Evolutionary conservation across 2,329 filamentous ascomycete genomes (phyloP).

Genomic region (Xylariaceae sp.): DNA sequence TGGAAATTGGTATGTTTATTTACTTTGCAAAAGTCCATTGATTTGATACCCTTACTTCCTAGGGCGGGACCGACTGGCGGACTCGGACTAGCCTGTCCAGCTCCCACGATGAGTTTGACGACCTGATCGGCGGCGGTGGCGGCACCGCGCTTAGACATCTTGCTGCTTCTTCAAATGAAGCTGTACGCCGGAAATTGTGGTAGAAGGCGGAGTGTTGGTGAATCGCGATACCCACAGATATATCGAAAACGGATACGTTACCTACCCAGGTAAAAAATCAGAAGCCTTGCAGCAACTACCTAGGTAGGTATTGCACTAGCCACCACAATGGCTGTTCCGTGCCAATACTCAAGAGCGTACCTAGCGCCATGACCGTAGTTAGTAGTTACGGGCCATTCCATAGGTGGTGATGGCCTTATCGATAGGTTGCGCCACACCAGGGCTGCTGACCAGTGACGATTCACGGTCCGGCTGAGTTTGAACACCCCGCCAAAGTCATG

Average conservation of each 20-base stretch:
- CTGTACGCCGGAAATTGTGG: neutral
- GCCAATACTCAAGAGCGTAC: neutral
- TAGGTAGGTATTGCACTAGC: constrained; percentile 6
- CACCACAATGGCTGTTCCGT: constrained; percentile 1
- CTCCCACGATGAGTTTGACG: constrained; percentile 96
- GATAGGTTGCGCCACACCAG: constrained; percentile 9
- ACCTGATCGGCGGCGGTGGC: constrained; percentile 57
- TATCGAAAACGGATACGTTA: neutral
- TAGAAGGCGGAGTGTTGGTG: neutral
- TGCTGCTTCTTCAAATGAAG: constrained; percentile 13
- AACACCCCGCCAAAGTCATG: constrained; percentile 23
- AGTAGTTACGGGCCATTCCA: too few species aligned
- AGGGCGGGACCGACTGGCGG: constrained; percentile 94
- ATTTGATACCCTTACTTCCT: constrained; percentile 96
- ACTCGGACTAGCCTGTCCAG: constrained; percentile 89
- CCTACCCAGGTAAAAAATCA: neutral
- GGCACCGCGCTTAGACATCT: constrained; percentile 49
- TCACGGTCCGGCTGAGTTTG: neutral
- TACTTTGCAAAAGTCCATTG: constrained; percentile 99
- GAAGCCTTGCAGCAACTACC: neutral
- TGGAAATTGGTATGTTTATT: neutral
- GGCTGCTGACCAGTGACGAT: neutral
- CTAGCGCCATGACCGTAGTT: too few species aligned
- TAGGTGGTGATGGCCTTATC: constrained; percentile 1
- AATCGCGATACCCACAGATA: constrained; percentile 1